Conservation (phyloP, 1,284 basidiomycete species). For the Xerocomus minutiporus region DNA sequence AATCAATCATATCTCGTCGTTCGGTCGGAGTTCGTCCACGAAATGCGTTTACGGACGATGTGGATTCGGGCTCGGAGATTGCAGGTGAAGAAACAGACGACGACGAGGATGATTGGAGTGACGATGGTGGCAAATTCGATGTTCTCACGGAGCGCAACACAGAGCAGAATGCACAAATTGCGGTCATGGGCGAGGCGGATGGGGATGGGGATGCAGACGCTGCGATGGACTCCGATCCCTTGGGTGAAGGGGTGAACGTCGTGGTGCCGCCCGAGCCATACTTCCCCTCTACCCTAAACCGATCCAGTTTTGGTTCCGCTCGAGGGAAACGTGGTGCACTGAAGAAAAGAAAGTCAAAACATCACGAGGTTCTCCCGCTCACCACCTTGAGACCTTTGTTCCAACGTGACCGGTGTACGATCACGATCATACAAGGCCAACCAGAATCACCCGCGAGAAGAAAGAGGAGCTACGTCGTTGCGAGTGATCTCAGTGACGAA, state of each 20-base stretch:
- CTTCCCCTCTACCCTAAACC: slow-evolving; percentile 68
- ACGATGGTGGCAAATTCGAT: slow-evolving; percentile 59
- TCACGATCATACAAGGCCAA: slow-evolving; percentile 82
- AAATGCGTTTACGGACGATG: slow-evolving; percentile 51
- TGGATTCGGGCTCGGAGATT: slow-evolving; percentile 54
- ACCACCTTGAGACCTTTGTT: slow-evolving; percentile 76
- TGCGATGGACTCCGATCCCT: slow-evolving; percentile 63
- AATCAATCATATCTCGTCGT: slow-evolving; percentile 38
- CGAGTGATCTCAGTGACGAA: slow-evolving; percentile 92
- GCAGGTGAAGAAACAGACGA: slow-evolving; percentile 40
- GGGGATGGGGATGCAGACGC: slow-evolving; percentile 42
- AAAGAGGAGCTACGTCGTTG: slow-evolving; percentile 77
- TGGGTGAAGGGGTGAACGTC: slow-evolving; percentile 88
- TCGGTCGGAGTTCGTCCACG: slow-evolving; percentile 42
- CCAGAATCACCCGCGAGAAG: slow-evolving; percentile 59
- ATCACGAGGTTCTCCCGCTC: slow-evolving; percentile 59
- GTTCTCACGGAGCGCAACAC: slow-evolving; percentile 72
- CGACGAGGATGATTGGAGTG: slow-evolving; percentile 49
- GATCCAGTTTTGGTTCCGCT: slow-evolving; percentile 28
- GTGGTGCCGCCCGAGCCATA: slow-evolving; percentile 77
- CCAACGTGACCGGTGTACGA: slow-evolving; percentile 89
- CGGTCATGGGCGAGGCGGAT: slow-evolving; percentile 36
- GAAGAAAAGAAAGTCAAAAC: slow-evolving; percentile 55
- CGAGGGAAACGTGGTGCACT: slow-evolving; percentile 47
- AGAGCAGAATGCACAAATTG: slow-evolving; percentile 67